Conservation (phyloP, 208 protist genomes). For the Leishmania major region DNA sequence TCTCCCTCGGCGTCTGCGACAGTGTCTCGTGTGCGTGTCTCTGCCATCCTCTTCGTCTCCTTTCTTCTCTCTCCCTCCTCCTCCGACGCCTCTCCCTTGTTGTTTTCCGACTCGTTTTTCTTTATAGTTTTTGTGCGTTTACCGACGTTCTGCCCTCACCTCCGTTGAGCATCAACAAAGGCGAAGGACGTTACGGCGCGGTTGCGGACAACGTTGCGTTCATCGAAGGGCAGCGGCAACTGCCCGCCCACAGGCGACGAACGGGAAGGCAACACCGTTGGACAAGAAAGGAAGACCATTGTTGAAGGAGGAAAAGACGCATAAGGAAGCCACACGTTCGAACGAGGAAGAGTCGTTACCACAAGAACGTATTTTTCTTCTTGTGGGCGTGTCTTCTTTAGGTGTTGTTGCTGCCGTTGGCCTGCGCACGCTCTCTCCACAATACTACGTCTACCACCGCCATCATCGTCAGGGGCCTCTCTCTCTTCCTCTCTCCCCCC, state of each 20-base stretch:
- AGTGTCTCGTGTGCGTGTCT: not conserved
- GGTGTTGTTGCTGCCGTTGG: not conserved
- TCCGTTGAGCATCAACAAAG: not conserved
- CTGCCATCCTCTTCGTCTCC: not conserved
- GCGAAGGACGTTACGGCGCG: not conserved
- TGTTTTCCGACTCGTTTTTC: not conserved
- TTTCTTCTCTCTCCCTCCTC: not conserved
- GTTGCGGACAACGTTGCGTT: not conserved
- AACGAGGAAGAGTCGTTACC: not conserved
- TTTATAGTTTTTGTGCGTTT: not conserved
- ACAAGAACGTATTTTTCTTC: not conserved
- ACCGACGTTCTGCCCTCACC: not conserved
- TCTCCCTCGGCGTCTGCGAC: not conserved
- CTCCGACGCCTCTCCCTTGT: not conserved
- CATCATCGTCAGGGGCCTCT: not conserved
- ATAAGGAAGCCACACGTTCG: too few species aligned
- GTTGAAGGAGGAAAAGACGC: not conserved
- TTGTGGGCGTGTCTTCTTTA: not conserved
- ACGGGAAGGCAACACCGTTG: not conserved
- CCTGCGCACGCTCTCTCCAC: not conserved
- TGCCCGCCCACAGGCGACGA: not conserved
- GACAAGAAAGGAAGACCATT: not conserved
- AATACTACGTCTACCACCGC: not conserved
- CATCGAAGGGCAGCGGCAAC: not conserved
- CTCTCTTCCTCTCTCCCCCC: not conserved